Evolutionary conservation across 2,329 filamentous ascomycete species (phyloP).

Genomic region (Fusarium sp.): DNA sequence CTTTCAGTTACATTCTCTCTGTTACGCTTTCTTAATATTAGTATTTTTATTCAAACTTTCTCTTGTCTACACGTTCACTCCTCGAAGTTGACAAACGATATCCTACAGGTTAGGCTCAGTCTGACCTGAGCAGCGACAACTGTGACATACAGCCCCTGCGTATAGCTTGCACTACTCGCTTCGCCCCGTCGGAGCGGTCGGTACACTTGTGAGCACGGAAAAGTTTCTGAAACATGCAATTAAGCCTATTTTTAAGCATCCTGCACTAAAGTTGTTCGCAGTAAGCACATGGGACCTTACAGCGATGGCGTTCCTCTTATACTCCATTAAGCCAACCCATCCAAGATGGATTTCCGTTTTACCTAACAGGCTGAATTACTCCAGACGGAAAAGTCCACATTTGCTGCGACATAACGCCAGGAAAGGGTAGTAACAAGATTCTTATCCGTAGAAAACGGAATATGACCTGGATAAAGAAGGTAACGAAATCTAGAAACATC

Average conservation of each 20-base stretch:
- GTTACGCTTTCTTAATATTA: rapidly evolving
- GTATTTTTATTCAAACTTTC: rapidly evolving
- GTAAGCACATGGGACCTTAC: no score
- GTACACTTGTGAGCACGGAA: background rate
- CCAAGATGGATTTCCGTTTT: background rate
- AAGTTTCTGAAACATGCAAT: background rate
- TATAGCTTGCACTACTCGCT: background rate
- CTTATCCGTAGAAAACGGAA: conserved; percentile 16
- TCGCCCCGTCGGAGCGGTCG: background rate
- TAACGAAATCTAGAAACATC: background rate
- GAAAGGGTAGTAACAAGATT: background rate
- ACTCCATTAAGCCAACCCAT: background rate
- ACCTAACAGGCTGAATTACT: conserved; percentile 3
- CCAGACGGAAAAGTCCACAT: background rate
- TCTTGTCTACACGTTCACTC: rapidly evolving
- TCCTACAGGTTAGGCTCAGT: background rate
- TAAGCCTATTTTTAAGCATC: conserved; percentile 4
- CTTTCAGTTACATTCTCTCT: background rate
- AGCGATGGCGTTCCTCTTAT: background rate
- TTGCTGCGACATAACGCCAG: background rate
- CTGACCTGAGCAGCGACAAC: background rate
- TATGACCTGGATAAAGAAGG: conserved; percentile 5
- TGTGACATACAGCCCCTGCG: background rate
- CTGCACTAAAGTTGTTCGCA: background rate
- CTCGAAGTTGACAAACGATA: background rate